These are phyloP conservation scores for Geotrichum histeridarum DNA, from an alignment of 1,139 yeast genomes.

Conservation along the genomic window DNA sequence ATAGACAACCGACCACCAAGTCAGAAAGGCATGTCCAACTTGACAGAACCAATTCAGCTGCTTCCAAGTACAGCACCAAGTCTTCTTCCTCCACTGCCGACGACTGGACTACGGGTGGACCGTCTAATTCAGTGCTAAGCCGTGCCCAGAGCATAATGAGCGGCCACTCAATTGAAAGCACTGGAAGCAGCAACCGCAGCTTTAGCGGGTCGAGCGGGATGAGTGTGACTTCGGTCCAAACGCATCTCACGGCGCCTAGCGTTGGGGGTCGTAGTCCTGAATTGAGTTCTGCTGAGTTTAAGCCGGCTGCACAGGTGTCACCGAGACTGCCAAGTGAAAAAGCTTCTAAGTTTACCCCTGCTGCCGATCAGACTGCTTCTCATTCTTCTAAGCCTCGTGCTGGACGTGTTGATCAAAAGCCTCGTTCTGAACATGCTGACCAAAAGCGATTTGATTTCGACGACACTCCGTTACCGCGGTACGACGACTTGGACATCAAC, in stretches of 20 bases:
- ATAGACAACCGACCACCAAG: no score
- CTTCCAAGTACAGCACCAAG: no score
- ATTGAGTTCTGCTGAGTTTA: neutral
- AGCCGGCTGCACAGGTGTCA: neutral
- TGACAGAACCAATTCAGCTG: no score
- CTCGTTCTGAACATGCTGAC: neutral
- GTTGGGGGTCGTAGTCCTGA: neutral
- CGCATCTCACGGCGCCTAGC: slow-evolving; percentile 2
- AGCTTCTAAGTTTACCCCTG: no score
- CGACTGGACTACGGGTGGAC: no score
- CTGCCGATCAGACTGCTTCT: no score
- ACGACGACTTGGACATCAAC: slow-evolving; percentile 13
- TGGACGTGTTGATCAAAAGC: neutral
- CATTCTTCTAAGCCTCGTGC: no score
- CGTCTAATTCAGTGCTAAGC: neutral
- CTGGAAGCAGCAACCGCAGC: neutral
- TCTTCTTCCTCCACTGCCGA: no score
- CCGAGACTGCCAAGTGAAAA: no score
- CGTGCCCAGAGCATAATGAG: slow-evolving; percentile 8
- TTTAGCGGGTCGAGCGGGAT: slow-evolving; percentile 7
- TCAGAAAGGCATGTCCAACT: no score
- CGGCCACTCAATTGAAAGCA: neutral
- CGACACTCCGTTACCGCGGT: neutral
- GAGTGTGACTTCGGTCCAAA: slow-evolving; percentile 1
- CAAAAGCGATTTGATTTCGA: neutral